Base-by-base conservation (phyloP, 2,329 filamentous ascomycete species). In the Diplodia intermedia region DNA sequence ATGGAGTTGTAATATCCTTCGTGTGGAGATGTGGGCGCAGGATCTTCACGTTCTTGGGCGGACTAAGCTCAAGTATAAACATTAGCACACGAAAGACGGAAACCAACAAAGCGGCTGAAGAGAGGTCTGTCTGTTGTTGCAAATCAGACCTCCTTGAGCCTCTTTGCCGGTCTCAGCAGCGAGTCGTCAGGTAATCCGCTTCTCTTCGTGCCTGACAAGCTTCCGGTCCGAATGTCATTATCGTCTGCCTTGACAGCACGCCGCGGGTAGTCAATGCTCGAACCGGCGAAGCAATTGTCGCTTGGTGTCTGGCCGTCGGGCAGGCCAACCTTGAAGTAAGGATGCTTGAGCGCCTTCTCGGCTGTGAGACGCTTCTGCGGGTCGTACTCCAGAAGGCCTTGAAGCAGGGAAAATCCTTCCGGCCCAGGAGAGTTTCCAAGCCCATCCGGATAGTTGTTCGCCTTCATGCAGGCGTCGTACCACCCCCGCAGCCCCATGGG, bases 221-320 rank as follows among this genome's bases (percentile, higher is more conserved):
- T 97, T 53, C 90, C 90, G 0, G 92, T 94, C n/a, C 92, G 86
- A 68, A 98, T 97, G 79, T 98, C 95, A 73, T 97, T 97, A 77
- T 97, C 93, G 75, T 99, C 95, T 74, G 96, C 90, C 73, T 91
- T 97, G 50, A 99, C 94, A 60, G 94, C 88, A 8, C 95, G 86
- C 75, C 93, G 89, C 0, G 95, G 95, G 78, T 99, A 99, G 75
- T 95, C 92, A 70, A 89, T 89, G 79, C 93, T 92, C 65, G 93
- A 85, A 0, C 94, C 93, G 75, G 97, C 93, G 73, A 99, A 99
- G 76, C 93, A 97, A 76, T 97, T 95, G 49, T 88, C 85, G 50
- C 86, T 90, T 20, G 95, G 87, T 69, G 88, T 88, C 26, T 89
- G 73, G 2, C 89, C 85, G 20, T 89, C 70, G 8, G 71, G 71